Base-by-base conservation (phyloP, 2,329 filamentous ascomycete genomes). In the Pseudogymnoascus pannorum region DNA sequence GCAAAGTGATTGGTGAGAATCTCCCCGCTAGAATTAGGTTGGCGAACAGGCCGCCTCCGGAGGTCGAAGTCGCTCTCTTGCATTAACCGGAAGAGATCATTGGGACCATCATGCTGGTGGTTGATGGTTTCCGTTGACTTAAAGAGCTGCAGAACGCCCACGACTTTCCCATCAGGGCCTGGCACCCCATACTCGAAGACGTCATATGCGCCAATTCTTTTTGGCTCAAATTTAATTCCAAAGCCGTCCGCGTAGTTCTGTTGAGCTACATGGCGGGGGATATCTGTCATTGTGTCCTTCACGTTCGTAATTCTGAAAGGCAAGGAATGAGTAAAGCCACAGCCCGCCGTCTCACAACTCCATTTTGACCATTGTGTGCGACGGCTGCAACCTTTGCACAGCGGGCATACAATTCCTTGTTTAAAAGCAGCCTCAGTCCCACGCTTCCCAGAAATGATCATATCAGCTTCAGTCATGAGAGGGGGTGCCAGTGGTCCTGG, bases 401-500 rank as follows among this genome's bases (percentile, higher is more conserved):
- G 63, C 0, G 83, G 84, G 66, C 89, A 92, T 1, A 88, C 82
- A 54, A 91, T 81, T 0, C 88, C 88, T 58, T 77, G 76, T 68
- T 83, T 87, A 61, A 81, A 83, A 7, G 76, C 71, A 2, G 75
- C 73, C 9, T 82, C 78, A 0, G 81, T 79, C 3, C 81, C 79
- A 4, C 74, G 68, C 0, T 74, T 71, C 12, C 75, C 73, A 0
- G 38, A 40, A 3, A 29, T 26, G 8, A 72, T 66, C 1, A 73
- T 68, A 9, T 73, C 66, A 4, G 72, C 67, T 4, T 77, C 61
- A 0, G 77, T 72, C 0, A 74, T 72, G 1, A 78, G 67, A 0
- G 78, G 63, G 6, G 76, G 68, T 0, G 74, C 75, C 6, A 78
- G 67, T 2, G 81, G 68, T 4, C 69, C 72, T 59, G 76, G 8